A percentile compares a stretch with the other conserved stretches of the same genome.
phyloP scores from a whole-genome alignment of 768 basidiomycete genomes.

The Collybia mongolica region DNA sequence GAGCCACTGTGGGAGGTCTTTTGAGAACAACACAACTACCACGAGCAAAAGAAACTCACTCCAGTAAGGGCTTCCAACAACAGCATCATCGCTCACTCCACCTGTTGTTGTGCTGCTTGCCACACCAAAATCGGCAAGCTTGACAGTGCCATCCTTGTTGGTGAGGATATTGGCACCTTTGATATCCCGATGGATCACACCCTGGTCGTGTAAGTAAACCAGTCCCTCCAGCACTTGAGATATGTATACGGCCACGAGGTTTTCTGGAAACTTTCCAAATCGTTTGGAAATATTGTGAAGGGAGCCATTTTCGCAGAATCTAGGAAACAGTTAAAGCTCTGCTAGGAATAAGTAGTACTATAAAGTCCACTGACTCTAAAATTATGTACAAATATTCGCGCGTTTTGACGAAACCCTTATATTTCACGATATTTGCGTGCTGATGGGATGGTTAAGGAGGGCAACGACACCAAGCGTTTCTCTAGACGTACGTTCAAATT shows the following conservation, averaged over 20 bases:
- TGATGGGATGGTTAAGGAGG: slow-evolving; percentile 26
- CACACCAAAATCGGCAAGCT: slow-evolving; percentile 99
- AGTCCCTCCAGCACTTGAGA: slow-evolving; percentile 95
- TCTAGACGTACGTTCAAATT: slow-evolving; percentile 77
- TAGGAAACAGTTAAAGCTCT: slow-evolving; percentile 20
- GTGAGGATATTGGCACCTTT: slow-evolving; percentile 99
- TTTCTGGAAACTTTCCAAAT: slow-evolving; percentile 98
- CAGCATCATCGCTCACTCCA: slow-evolving; percentile 81
- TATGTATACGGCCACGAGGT: slow-evolving; percentile 93
- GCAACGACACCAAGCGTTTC: background rate
- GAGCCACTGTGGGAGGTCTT: slow-evolving; percentile 70
- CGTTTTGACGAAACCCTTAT: slow-evolving; percentile 97
- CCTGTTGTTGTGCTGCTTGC: slow-evolving; percentile 77
- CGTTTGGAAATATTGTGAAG: slow-evolving; percentile 93
- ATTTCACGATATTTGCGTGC: slow-evolving; percentile 98
- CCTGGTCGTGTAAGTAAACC: slow-evolving; percentile 97
- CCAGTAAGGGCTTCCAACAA: slow-evolving; percentile 99
- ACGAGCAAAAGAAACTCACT: slow-evolving; percentile 50
- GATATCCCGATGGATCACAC: slow-evolving; percentile 98
- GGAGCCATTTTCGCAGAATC: slow-evolving; percentile 98
- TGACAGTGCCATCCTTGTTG: slow-evolving; percentile 97
- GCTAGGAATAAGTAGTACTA: background rate
- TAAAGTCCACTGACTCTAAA: slow-evolving; percentile 64
- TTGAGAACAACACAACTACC: background rate
- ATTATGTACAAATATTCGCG: slow-evolving; percentile 95